These are phyloP conservation scores for Podila verticillata DNA, from an alignment of 192 early-diverging fungal species.

Conservation along the genomic window DNA sequence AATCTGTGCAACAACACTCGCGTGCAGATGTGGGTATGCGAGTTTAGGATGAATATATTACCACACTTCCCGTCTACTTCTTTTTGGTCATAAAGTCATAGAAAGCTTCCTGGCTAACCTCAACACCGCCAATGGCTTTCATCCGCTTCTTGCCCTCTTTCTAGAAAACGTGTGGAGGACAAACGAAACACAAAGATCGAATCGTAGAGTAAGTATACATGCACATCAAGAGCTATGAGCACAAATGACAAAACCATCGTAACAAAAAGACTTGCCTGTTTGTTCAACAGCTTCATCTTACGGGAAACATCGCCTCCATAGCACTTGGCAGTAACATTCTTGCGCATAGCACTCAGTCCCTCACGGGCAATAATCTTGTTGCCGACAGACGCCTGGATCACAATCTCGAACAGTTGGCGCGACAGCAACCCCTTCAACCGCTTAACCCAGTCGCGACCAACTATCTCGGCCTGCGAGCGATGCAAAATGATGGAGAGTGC, in stretches of 20 bases:
- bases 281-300: constrained; percentile 97
- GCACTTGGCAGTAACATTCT: constrained; percentile 97
- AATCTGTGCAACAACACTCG: too few relatives aligned
- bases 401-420: constrained; percentile 94
- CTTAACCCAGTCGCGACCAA: constrained; percentile 86
- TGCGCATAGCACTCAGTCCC: constrained; percentile 84
- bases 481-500: constrained; percentile 92
- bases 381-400: constrained; percentile 90
- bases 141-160: constrained; percentile 97
- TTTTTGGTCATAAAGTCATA: constrained; percentile 70
- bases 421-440: constrained; percentile 84
- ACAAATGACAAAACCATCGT: neutral
- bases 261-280: constrained; percentile 59
- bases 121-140: constrained; percentile 84
- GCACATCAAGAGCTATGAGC: neutral
- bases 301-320: constrained; percentile 97
- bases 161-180: constrained; percentile 10
- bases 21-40: too few relatives aligned
- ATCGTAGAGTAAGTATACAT: neutral
- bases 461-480: constrained; percentile 68
- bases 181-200: neutral
- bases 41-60: too few relatives aligned
- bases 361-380: constrained; percentile 88
- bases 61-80: constrained; percentile 10
- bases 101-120: constrained; percentile 94